A percentile compares a stretch with the other conserved stretches of the same genome.
Evolutionary conservation across 2,329 filamentous ascomycete species (phyloP).

Genomic region (Eutypa lata): DNA sequence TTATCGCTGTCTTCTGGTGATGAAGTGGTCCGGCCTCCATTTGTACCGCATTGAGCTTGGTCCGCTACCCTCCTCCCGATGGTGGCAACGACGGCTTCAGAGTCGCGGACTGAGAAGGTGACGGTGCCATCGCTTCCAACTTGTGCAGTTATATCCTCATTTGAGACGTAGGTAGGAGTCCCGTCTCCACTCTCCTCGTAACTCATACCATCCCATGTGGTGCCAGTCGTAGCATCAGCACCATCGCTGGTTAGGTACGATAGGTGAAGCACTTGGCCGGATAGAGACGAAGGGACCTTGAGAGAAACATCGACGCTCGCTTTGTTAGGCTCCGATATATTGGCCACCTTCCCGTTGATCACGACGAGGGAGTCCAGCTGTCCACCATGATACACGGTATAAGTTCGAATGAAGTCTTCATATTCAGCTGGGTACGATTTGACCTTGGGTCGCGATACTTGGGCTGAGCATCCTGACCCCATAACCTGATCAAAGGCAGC

Average conservation of each 20-base stretch:
- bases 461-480: constrained; percentile 39
- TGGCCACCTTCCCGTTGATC: constrained; percentile 43
- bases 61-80: no score
- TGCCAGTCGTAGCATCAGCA: constrained; percentile 37
- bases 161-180: constrained; percentile 31
- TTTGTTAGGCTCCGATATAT: constrained; percentile 35
- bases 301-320: constrained; percentile 37
- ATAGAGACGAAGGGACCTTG: constrained; percentile 33
- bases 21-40: no score
- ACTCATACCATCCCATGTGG: constrained; percentile 45
- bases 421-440: constrained; percentile 31
- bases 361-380: constrained; percentile 39
- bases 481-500: constrained; percentile 49
- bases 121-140: constrained; percentile 31
- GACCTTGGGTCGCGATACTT: constrained; percentile 34
- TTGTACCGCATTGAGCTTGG: no score
- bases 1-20: no score
- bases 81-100: constrained; percentile 44
- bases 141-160: constrained; percentile 26
- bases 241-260: constrained; percentile 45
- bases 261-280: constrained; percentile 41
- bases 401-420: constrained; percentile 38
- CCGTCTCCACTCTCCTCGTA: constrained; percentile 41
- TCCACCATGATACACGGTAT: constrained; percentile 41
- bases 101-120: constrained; percentile 37